Evolutionary conservation across 2,329 filamentous ascomycete genomes (phyloP), one percentile per base, ranked within the genome.

Genomic region (Aureobasidium lini): DNA sequence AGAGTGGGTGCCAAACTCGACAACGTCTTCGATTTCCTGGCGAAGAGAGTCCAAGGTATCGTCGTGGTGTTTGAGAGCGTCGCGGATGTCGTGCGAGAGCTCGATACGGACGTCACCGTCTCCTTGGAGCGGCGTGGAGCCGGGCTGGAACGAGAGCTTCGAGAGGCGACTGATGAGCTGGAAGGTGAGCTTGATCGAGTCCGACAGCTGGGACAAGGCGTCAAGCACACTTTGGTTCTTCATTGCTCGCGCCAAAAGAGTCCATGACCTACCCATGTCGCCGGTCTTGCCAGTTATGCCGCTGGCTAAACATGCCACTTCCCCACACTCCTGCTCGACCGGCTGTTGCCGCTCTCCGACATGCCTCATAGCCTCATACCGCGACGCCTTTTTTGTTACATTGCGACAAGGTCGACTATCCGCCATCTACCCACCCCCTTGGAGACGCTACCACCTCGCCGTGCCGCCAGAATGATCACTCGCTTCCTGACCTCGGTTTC

Each of bases 401-500:
- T 36, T n/a, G 31, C 40, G 52, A 44, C 40, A 23, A 54, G 39
- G 16, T 32, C 39, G 28, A 39, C 7, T 6, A 31, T 28, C 40
- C 31, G 29, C 31, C 40, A 46, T 9, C 5, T 29, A 6, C 16
- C 6, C 49, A 52, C 9, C 37, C 49, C 9, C 15, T 23, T 13
- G 6, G 23, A 23, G 23, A 23, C n/a, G 7, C 16, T 11, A 8
- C 32, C 28, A 31, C 52, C 15, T 46, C 15, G 10, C 11, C 18
- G 16, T 40, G 31, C n/a, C 40, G 40, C 54, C 71, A 72, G 69
- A 68, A 94, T 94, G 90, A 89, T 94, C 62, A 93, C 89, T 61
- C 85, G 86, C 71, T 94, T 90, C 78, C 83, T 95, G 73, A 93
- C 91, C 72, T 84, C 90, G 72, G 85, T 97, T 68, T 85, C 82